phyloP scores from a whole-genome alignment of 306 rosid species.

The Vigna hirtella region DNA sequence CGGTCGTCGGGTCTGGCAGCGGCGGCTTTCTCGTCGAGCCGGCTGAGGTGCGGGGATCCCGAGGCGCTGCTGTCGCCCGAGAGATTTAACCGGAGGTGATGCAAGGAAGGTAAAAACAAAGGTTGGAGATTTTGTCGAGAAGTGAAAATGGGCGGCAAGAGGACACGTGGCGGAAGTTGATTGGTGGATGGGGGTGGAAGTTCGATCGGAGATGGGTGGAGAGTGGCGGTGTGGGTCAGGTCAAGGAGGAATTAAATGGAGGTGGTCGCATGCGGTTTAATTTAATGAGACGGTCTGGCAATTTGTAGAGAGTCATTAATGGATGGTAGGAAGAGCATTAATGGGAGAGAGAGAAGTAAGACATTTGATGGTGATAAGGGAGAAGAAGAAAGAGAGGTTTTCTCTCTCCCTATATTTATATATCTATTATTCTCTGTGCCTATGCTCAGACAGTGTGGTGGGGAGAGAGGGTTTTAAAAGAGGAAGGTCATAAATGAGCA shows the following conservation, averaged over 20 bases:
- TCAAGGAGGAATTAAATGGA: conserved; percentile 50
- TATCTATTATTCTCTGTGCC: conserved; percentile 6
- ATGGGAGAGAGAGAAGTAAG: conserved; percentile 23
- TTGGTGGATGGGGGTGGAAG: conserved; percentile 23
- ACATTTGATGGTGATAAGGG: neutral
- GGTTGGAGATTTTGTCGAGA: neutral
- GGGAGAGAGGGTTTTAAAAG: conserved; percentile 3
- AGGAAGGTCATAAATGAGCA: conserved; percentile 41
- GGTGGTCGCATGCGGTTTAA: conserved; percentile 52
- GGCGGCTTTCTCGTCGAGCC: conserved; percentile 80
- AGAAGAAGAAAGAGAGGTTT: neutral
- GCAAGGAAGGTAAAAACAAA: neutral
- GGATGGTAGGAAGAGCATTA: conserved; percentile 46
- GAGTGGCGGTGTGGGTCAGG: conserved; percentile 35
- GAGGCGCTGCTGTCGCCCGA: conserved; percentile 97
- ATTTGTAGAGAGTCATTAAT: conserved; percentile 52
- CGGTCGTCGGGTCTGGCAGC: conserved; percentile 58
- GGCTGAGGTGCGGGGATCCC: conserved; percentile 92
- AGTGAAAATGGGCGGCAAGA: neutral
- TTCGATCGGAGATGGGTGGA: conserved; percentile 51
- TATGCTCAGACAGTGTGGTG: conserved; percentile 2
- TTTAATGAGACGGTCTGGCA: conserved; percentile 59
- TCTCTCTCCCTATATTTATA: neutral
- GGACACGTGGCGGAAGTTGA: conserved; percentile 64
- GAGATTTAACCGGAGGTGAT: conserved; percentile 72